Evolutionary conservation across 345 rosid genomes (phyloP).

Genomic region (Garcia nutans): DNA sequence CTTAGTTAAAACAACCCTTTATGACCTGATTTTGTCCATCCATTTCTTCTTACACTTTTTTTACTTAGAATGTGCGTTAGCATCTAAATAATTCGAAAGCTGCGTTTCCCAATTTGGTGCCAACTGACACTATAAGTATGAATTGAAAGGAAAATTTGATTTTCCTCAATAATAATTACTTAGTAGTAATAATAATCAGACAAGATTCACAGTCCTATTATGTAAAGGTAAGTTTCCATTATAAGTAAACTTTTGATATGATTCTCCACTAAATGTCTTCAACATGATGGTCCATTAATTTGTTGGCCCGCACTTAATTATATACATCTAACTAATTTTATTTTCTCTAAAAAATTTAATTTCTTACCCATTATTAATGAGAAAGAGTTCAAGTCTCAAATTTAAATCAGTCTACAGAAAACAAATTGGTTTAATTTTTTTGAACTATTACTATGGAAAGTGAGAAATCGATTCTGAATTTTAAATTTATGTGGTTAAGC

Average conservation of each 20-base stretch:
- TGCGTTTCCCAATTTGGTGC: constrained; percentile 1
- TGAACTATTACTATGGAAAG: too few species aligned
- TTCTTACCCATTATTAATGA: not conserved
- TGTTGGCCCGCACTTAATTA: not conserved
- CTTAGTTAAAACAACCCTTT: too few species aligned
- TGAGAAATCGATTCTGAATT: too few species aligned
- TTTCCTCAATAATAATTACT: not conserved
- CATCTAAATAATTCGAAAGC: not conserved
- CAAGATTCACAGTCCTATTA: constrained; percentile 12
- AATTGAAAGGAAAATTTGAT: not conserved
- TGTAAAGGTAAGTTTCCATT: constrained; percentile 23
- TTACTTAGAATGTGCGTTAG: not conserved
- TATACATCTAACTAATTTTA: too few species aligned
- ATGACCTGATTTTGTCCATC: too few species aligned
- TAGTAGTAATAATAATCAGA: not conserved
- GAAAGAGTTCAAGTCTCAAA: too few species aligned
- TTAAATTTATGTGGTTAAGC: too few species aligned
- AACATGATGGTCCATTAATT: constrained; percentile 10
- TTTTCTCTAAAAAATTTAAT: too few species aligned
- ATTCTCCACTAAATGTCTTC: constrained; percentile 9
- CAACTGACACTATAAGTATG: constrained; percentile 1
- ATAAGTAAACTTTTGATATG: constrained; percentile 16
- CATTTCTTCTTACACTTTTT: not conserved
- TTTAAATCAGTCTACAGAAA: not conserved
- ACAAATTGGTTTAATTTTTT: too few species aligned